These are phyloP conservation scores for Phaeosphaeria sp. DNA, from an alignment of 2,329 filamentous ascomycete species.

Conservation along the genomic window DNA sequence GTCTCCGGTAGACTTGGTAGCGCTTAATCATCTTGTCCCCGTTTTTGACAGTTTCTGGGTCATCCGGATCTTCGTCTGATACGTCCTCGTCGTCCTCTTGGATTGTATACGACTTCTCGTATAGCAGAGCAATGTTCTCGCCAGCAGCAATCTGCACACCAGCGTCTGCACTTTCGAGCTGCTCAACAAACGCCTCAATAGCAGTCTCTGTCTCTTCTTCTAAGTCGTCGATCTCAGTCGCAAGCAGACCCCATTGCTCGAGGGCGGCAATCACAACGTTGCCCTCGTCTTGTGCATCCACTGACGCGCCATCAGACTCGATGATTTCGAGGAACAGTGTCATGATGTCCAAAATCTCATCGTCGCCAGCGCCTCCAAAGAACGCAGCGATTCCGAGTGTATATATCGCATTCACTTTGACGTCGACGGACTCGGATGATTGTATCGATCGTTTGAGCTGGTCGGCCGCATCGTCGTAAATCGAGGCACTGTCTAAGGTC, in stretches of 20 bases:
- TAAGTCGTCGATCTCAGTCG: slow-evolving; percentile 77
- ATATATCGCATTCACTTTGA: slow-evolving; percentile 76
- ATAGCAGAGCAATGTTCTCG: slow-evolving; percentile 81
- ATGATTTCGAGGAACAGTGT: slow-evolving; percentile 78
- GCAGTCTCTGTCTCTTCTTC: slow-evolving; percentile 74
- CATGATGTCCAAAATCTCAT: slow-evolving; percentile 74
- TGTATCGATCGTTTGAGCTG: slow-evolving; percentile 69
- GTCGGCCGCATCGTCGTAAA: slow-evolving; percentile 68
- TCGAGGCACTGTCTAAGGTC: slow-evolving; percentile 68
- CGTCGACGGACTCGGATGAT: slow-evolving; percentile 68
- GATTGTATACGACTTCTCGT: slow-evolving; percentile 73
- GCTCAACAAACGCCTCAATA: slow-evolving; percentile 82
- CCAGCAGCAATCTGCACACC: slow-evolving; percentile 79
- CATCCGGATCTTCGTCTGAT: slow-evolving; percentile 49
- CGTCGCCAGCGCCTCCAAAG: slow-evolving; percentile 75
- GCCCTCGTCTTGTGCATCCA: slow-evolving; percentile 74
- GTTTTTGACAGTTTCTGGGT: slow-evolving; percentile 40
- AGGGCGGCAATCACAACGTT: slow-evolving; percentile 76
- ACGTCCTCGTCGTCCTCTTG: slow-evolving; percentile 64
- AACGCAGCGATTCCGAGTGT: slow-evolving; percentile 74
- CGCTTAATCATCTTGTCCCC: slow-evolving; percentile 61
- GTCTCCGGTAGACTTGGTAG: slow-evolving; percentile 72
- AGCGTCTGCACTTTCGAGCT: slow-evolving; percentile 77
- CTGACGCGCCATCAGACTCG: slow-evolving; percentile 76
- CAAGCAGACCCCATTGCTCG: slow-evolving; percentile 80